These are phyloP conservation scores for Teunomyces funiuensis DNA, from an alignment of 805 yeast genomes.

Conservation along the genomic window DNA sequence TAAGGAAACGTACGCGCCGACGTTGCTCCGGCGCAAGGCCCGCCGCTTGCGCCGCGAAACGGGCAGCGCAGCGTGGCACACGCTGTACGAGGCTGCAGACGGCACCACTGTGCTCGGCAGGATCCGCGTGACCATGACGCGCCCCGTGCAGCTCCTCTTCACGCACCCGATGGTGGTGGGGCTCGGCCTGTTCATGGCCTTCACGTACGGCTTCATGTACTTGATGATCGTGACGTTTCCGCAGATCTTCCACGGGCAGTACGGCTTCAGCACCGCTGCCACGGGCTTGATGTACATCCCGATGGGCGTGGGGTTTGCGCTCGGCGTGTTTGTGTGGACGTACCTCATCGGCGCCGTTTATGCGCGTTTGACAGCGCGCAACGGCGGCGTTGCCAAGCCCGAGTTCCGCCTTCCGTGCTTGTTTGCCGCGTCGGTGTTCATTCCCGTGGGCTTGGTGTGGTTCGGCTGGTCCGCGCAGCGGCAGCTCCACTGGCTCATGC, in stretches of 20 bases:
- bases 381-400: conserved; percentile 58
- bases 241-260: conserved; percentile 44
- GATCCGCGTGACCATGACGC: conserved; percentile 45
- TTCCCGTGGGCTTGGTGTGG: conserved; percentile 64
- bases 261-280: conserved; percentile 48
- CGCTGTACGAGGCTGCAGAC: conserved; percentile 60
- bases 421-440: conserved; percentile 47
- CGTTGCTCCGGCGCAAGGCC: conserved; percentile 49
- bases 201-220: conserved; percentile 65
- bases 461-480: conserved; percentile 71
- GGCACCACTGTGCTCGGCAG: conserved; percentile 43
- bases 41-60: conserved; percentile 47
- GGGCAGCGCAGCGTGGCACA: conserved; percentile 56
- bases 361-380: conserved; percentile 33
- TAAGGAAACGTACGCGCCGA: conserved; percentile 61
- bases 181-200: conserved; percentile 63
- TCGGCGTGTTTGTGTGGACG: conserved; percentile 54
- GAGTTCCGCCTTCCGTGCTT: conserved; percentile 59
- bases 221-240: conserved; percentile 63
- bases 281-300: conserved; percentile 61
- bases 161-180: conserved; percentile 66
- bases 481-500: conserved; percentile 60
- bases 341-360: conserved; percentile 42
- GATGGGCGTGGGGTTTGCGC: conserved; percentile 52
- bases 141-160: conserved; percentile 54